Percentiles rank a stretch among this genome's conserved stretches.
phyloP scores from a whole-genome alignment of 2,329 filamentous ascomycete species.

The Phialophora macrospora region DNA sequence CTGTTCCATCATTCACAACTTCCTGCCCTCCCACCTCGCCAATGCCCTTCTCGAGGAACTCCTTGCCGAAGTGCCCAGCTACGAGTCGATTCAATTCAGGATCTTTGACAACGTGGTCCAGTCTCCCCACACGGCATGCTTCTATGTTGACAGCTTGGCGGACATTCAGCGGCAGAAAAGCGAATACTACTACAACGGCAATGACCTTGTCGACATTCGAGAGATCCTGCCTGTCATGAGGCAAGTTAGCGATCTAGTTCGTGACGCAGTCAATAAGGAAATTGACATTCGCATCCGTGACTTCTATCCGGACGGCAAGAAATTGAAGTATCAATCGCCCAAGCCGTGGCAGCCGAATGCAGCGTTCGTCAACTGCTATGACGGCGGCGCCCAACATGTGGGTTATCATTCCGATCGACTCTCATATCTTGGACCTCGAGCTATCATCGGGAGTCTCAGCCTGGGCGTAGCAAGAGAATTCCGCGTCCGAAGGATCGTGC shows the following conservation, averaged over 20 bases:
- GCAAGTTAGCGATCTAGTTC: conserved; percentile 70
- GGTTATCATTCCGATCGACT: conserved; percentile 93
- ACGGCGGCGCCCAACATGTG: conserved; percentile 78
- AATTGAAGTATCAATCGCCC: conserved; percentile 73
- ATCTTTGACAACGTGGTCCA: conserved; percentile 86
- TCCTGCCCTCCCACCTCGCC: conserved; percentile 73
- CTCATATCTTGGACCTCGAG: conserved; percentile 86
- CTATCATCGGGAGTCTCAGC: conserved; percentile 87
- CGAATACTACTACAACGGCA: conserved; percentile 86
- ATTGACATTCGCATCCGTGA: conserved; percentile 72
- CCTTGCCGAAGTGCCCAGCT: conserved; percentile 72
- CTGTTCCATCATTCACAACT: conserved; percentile 91
- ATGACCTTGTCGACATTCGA: conserved; percentile 74
- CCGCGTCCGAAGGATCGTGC: conserved; percentile 76
- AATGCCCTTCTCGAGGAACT: conserved; percentile 76
- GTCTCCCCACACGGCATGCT: conserved; percentile 80
- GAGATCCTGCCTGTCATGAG: conserved; percentile 75
- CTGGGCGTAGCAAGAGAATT: conserved; percentile 94
- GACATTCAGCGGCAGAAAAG: conserved; percentile 72
- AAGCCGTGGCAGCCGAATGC: conserved; percentile 81
- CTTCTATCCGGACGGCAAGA: conserved; percentile 70
- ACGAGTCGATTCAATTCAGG: conserved; percentile 75
- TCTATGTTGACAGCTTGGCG: conserved; percentile 77
- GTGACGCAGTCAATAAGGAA: conserved; percentile 75
- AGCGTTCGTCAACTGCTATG: conserved; percentile 93